These are phyloP conservation scores for Pneumocystis oryctolagi DNA, from an alignment of 1,139 yeast genomes.

Conservation along the genomic window DNA sequence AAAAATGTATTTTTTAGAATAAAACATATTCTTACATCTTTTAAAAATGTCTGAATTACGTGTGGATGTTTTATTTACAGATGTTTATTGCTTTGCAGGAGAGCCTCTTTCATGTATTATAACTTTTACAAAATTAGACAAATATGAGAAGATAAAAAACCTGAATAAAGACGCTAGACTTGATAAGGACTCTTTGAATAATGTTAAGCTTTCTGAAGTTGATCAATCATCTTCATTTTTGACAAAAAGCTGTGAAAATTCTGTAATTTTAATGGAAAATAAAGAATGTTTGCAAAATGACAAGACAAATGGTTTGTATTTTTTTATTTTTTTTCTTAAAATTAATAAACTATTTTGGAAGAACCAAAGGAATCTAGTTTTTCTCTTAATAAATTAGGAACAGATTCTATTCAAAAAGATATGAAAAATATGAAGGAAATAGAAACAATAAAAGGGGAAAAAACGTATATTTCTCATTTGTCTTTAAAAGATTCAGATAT, in stretches of 20 bases:
- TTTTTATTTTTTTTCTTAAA: not conserved
- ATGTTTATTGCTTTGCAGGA: conserved; percentile 5
- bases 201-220: not conserved
- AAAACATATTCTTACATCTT: not conserved
- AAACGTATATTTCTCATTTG: no score
- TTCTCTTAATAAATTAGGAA: no score
- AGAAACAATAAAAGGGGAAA: no score
- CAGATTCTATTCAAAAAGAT: no score
- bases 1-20: not conserved
- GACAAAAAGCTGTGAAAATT: not conserved
- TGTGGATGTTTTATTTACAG: conserved; percentile 10
- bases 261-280: not conserved
- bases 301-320: not conserved
- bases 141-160: not conserved
- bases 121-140: not conserved
- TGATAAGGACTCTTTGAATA: no score
- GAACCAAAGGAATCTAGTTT: not conserved
- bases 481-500: no score
- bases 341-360: not conserved
- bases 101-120: conserved; percentile 26
- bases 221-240: not conserved
- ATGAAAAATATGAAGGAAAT: no score
- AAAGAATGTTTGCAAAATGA: not conserved
- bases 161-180: not conserved
- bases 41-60: conserved; percentile 14